phyloP scores from a whole-genome alignment of 1,284 basidiomycete species.

The Ceratobasidium sp. region DNA sequence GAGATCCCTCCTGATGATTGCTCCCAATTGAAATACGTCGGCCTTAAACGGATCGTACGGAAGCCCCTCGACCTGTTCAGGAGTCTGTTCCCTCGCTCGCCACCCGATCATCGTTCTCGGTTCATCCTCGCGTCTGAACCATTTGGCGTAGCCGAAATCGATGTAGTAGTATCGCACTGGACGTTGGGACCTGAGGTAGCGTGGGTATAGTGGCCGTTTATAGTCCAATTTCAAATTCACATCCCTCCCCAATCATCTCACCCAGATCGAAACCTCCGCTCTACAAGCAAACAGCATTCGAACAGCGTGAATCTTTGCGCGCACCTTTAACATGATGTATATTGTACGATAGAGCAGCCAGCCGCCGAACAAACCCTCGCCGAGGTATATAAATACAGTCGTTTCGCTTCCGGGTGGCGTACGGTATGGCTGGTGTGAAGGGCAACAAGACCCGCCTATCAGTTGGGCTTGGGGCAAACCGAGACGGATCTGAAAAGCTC shows the following conservation, averaged over 20 bases:
- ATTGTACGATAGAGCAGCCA: too few relatives aligned
- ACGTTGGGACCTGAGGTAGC: background rate
- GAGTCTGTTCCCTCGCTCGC: background rate
- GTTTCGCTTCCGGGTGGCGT: too few relatives aligned
- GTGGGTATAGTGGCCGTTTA: background rate
- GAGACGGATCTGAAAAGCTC: slow-evolving; percentile 51
- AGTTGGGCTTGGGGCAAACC: slow-evolving; percentile 52
- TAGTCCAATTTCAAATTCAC: too few relatives aligned
- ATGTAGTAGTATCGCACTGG: slow-evolving; percentile 18
- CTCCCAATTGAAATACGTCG: slow-evolving; percentile 21
- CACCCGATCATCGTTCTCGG: background rate
- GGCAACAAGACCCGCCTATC: slow-evolving; percentile 50
- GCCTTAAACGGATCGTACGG: slow-evolving; percentile 22
- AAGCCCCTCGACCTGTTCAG: background rate
- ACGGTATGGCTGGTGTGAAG: slow-evolving; percentile 49
- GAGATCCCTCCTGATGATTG: slow-evolving; percentile 15
- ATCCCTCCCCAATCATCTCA: too few relatives aligned
- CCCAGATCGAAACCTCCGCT: too few relatives aligned
- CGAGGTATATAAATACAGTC: too few relatives aligned
- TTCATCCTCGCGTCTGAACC: background rate
- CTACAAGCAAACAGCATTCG: too few relatives aligned
- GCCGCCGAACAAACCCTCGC: too few relatives aligned
- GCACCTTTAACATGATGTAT: too few relatives aligned
- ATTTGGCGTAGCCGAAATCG: slow-evolving; percentile 13
- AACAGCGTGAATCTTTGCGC: too few relatives aligned